Evolutionary conservation across 2,329 filamentous ascomycete species (phyloP).

Genomic region (Trichoderma afroharzianum): DNA sequence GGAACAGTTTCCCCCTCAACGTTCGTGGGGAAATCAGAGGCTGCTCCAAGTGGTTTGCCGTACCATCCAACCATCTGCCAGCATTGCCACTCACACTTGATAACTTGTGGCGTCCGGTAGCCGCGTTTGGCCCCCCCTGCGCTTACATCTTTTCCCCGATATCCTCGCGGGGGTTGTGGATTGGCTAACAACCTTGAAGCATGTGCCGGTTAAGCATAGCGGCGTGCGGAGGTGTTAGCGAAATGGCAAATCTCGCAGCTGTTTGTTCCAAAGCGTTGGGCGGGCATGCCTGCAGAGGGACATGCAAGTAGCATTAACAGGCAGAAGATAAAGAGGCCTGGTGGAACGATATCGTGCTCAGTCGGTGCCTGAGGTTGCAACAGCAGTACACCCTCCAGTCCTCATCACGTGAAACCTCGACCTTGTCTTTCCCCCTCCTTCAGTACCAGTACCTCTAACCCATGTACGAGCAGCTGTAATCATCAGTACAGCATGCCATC

Average conservation of each 20-base stretch:
- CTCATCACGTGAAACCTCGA: not conserved
- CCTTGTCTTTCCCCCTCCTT: not conserved
- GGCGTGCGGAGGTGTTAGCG: conserved; percentile 7
- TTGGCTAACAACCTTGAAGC: not conserved
- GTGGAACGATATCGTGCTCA: not conserved
- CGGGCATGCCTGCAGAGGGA: not conserved
- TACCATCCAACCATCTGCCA: not conserved
- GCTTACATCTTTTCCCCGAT: conserved; percentile 5
- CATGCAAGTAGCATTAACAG: not conserved
- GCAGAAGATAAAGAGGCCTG: not conserved
- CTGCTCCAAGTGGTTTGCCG: not conserved
- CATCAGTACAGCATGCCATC: not conserved
- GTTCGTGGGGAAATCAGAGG: conserved; percentile 3
- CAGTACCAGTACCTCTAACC: not conserved
- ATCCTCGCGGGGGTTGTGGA: not conserved
- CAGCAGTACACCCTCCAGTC: not conserved
- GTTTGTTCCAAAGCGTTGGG: not conserved
- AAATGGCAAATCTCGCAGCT: not conserved
- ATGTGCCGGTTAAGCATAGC: conserved; percentile 8
- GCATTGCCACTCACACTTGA: not conserved
- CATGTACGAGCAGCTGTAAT: not conserved
- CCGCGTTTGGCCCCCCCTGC: not conserved
- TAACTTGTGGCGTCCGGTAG: conserved; percentile 1
- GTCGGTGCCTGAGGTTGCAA: not conserved
- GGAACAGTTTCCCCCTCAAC: not conserved